These are phyloP conservation scores for Endotrypanum monterogeii DNA, from an alignment of 208 protist species.

Conservation along the genomic window DNA sequence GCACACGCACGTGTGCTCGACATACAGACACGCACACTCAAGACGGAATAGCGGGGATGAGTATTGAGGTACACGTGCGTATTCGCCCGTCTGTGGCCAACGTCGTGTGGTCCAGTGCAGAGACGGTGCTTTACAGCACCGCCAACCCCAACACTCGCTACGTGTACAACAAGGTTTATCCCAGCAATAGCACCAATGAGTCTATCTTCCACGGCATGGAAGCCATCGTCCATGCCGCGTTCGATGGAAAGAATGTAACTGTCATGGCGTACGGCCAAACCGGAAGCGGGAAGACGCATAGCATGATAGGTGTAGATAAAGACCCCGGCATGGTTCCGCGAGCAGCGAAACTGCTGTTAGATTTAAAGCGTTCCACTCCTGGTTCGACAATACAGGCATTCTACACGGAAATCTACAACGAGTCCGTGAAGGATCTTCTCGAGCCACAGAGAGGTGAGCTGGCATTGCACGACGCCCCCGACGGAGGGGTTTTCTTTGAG, in stretches of 20 bases:
- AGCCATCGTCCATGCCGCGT: conserved; percentile 73
- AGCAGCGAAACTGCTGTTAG: conserved; percentile 66
- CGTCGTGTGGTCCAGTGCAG: conserved; percentile 78
- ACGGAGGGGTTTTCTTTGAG: conserved; percentile 42
- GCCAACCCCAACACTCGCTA: conserved; percentile 78
- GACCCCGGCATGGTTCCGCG: conserved; percentile 49
- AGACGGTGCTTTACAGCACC: conserved; percentile 86
- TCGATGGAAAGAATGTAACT: conserved; percentile 78
- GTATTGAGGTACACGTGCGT: conserved; percentile 90
- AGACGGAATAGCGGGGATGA: conserved; percentile 38
- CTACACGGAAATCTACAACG: conserved; percentile 91
- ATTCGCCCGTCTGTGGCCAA: conserved; percentile 64
- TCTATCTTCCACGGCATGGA: conserved; percentile 81
- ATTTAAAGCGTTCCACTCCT: conserved; percentile 53
- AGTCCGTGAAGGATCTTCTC: conserved; percentile 81
- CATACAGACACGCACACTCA: not conserved
- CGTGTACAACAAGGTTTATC: conserved; percentile 88
- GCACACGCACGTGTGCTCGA: not conserved
- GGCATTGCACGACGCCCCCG: conserved; percentile 48
- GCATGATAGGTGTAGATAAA: conserved; percentile 75
- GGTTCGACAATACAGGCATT: conserved; percentile 49
- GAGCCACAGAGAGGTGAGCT: conserved; percentile 43
- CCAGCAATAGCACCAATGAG: conserved; percentile 71
- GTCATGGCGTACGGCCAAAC: conserved; percentile 93
- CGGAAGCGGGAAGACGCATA: conserved; percentile 92